Evolutionary conservation across 805 yeast species (phyloP), one percentile per base, ranked within the genome.

Genomic region (Candida caryicola): DNA sequence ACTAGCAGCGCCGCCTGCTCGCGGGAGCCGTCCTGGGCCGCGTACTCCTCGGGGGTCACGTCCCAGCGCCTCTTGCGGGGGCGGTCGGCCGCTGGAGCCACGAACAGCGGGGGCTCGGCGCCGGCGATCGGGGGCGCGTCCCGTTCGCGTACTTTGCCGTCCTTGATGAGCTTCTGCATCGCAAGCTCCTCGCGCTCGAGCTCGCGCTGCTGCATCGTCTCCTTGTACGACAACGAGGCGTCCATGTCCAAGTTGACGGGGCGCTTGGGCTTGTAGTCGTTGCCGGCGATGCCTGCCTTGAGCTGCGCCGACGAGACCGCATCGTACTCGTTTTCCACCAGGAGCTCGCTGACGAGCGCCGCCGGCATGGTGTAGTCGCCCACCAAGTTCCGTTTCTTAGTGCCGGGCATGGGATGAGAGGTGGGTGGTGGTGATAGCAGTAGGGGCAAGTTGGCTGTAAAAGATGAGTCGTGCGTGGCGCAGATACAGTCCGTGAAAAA

Each of bases 51-150:
- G 3, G 64, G 66, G 2, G 62, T 55, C 1, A 73, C 76, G 45
- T 72, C 77, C 73, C 76, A 71, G 44, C 78, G 50, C 33, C 66
- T 60, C 44, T 66, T 64, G 26, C 63, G 43, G 25, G 40, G 45
- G 33, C 58, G 52, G 5, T 46, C 43, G 15, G 33, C 19, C 13
- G 30, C 16, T n/a, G n/a, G n/a, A n/a, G n/a, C n/a, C 23, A 6
- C 16, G n/a, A 13, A 16, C 9, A 10, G 30, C 30, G 25, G 33
- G 31, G n/a, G 29, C 9, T 17, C 17, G 18, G 10, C 19, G 5
- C 10, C 19, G 9, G 21, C 37, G n/a, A 15, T 44, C 34, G 29
- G 46, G 5, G 46, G 48, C 23, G 39, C 34, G 23, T 42, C 32
- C 17, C 36, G 36, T 3, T 29, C 40, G 13, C 42, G 50, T n/a